phyloP scores from a whole-genome alignment of 495 filamentous ascomycete species.

The Antarctomyces pellizariae region DNA sequence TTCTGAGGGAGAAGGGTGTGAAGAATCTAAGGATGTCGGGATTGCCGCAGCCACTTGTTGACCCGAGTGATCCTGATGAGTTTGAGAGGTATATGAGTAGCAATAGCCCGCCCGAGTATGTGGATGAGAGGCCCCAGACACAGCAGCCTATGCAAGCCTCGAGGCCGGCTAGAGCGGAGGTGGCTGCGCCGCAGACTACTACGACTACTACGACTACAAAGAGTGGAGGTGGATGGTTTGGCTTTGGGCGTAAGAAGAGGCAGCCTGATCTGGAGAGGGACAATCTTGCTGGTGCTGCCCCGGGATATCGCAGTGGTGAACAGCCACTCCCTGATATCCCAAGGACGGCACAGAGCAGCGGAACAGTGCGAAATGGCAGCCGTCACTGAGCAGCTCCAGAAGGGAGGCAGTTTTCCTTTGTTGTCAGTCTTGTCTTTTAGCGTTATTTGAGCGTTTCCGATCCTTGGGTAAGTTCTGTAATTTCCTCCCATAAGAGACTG shows the following conservation, averaged over 20 bases:
- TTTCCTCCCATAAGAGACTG: too few species aligned
- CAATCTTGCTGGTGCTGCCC: too few species aligned
- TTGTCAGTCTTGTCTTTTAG: too few species aligned
- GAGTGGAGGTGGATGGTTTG: constrained; percentile 15
- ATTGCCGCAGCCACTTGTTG: constrained; percentile 5
- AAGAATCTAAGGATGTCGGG: constrained; percentile 20
- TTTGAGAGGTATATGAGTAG: constrained; percentile 13
- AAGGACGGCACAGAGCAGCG: too few species aligned
- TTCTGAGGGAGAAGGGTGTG: constrained; percentile 34
- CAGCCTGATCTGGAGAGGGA: constrained; percentile 18
- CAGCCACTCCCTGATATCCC: too few species aligned
- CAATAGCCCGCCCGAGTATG: constrained; percentile 1
- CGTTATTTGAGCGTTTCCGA: too few species aligned
- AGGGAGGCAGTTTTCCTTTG: too few species aligned
- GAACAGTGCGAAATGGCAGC: too few species aligned
- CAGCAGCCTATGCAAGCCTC: constrained; percentile 2
- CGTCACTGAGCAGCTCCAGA: too few species aligned
- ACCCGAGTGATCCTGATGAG: constrained; percentile 20
- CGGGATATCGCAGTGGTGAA: too few species aligned
- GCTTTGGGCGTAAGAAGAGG: constrained; percentile 15
- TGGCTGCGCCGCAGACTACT: constrained; percentile 6
- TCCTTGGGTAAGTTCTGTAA: too few species aligned
- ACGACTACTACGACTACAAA: constrained; percentile 8
- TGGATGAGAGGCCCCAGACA: constrained; percentile 7
- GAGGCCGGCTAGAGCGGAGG: constrained; percentile 1